phyloP scores from a whole-genome alignment of 768 basidiomycete species.

The Trametes maxima region DNA sequence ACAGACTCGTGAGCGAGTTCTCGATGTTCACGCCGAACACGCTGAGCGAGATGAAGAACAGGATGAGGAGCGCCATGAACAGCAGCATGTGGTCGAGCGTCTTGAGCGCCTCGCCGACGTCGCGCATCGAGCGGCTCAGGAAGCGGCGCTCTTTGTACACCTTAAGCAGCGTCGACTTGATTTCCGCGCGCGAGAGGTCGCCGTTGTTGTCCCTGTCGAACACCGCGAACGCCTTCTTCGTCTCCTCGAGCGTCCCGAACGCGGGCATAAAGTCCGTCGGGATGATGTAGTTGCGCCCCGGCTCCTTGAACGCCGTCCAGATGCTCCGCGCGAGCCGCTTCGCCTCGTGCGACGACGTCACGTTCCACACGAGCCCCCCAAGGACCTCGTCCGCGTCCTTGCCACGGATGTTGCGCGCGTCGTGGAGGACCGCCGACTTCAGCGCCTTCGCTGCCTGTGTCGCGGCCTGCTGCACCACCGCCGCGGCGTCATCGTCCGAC shows the following conservation, averaged over 20 bases:
- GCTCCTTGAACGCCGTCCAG: slow-evolving; percentile 60
- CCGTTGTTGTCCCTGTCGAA: slow-evolving; percentile 80
- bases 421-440: slow-evolving; percentile 72
- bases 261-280: slow-evolving; percentile 74
- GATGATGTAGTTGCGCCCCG: slow-evolving; percentile 59
- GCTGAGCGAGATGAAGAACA: slow-evolving; percentile 75
- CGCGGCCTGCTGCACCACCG: slow-evolving; percentile 40
- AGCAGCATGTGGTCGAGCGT: slow-evolving; percentile 67
- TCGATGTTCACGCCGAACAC: slow-evolving; percentile 70
- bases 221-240: slow-evolving; percentile 69
- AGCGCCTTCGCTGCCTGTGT: slow-evolving; percentile 62
- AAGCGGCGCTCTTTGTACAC: slow-evolving; percentile 81
- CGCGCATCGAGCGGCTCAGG: slow-evolving; percentile 75
- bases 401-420: slow-evolving; percentile 70
- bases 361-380: slow-evolving; percentile 51
- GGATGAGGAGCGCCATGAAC: slow-evolving; percentile 59
- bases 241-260: slow-evolving; percentile 56
- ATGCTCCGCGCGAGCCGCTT: slow-evolving; percentile 75
- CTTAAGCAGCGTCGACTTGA: slow-evolving; percentile 67
- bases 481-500: slow-evolving; percentile 41
- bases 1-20: slow-evolving; percentile 70
- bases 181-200: slow-evolving; percentile 73
- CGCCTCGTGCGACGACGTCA: slow-evolving; percentile 63
- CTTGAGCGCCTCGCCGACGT: slow-evolving; percentile 66
- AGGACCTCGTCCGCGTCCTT: slow-evolving; percentile 41